Evolutionary conservation across 2,329 filamentous ascomycete species (phyloP).

Genomic region (Diplodia corticola): DNA sequence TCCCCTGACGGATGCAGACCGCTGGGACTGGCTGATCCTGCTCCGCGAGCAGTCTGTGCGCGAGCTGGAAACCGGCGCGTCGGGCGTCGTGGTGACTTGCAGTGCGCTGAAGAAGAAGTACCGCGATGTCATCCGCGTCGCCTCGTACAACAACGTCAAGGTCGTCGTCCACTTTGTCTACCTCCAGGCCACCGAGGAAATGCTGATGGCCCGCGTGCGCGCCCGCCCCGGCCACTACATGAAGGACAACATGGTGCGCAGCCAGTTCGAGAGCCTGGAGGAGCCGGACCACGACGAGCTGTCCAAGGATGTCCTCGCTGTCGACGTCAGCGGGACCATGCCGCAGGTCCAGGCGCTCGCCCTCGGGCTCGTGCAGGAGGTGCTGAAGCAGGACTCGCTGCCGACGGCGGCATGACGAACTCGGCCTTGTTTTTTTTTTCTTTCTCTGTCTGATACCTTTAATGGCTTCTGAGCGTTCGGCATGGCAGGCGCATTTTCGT

Average conservation of each 20-base stretch:
- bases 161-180: constrained; percentile 82
- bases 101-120: constrained; percentile 97
- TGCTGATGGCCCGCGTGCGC: constrained; percentile 73
- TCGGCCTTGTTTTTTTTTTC: neutral
- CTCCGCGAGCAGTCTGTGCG: constrained; percentile 49
- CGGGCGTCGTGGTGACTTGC: constrained; percentile 88
- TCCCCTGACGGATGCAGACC: constrained; percentile 86
- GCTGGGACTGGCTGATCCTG: constrained; percentile 88
- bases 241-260: constrained; percentile 92
- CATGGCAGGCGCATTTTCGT: constrained; percentile 10
- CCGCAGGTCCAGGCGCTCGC: constrained; percentile 45
- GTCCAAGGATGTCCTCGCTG: constrained; percentile 47
- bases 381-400: constrained; percentile 30
- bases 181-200: constrained; percentile 73
- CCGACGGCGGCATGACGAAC: constrained; percentile 3
- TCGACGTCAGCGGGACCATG: constrained; percentile 48
- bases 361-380: constrained; percentile 39
- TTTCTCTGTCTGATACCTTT: neutral
- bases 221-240: constrained; percentile 85
- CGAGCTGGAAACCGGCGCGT: constrained; percentile 36
- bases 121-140: constrained; percentile 66
- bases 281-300: constrained; percentile 69
- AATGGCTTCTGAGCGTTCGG: constrained; percentile 4
- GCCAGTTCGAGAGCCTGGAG: constrained; percentile 87
- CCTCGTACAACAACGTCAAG: constrained; percentile 47